Conservation (phyloP, 1,284 basidiomycete species). For the Salmacisia buchloeana region DNA sequence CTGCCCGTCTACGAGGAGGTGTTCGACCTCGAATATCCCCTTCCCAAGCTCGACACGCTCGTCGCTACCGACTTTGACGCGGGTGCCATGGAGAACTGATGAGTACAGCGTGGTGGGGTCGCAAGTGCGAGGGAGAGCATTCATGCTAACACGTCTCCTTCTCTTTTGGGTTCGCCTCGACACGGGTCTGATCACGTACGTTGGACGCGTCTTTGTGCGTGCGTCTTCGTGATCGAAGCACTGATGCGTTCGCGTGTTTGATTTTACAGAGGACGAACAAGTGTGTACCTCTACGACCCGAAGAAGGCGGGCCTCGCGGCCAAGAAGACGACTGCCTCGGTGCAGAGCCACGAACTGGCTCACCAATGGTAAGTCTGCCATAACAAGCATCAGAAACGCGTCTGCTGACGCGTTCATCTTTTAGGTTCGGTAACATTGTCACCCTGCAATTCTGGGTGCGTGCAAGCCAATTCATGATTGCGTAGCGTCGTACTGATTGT, state of each 20-base stretch:
- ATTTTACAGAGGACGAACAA: slow-evolving; percentile 82
- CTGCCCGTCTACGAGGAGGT: slow-evolving; percentile 85
- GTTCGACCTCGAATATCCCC: slow-evolving; percentile 81
- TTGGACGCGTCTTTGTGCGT: background rate
- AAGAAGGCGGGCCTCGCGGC: slow-evolving; percentile 68
- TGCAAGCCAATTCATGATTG: too few relatives aligned
- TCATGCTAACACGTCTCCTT: background rate
- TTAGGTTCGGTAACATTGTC: slow-evolving; percentile 74
- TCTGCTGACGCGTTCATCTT: slow-evolving; percentile 53
- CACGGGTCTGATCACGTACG: background rate
- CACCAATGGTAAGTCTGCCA: slow-evolving; percentile 49
- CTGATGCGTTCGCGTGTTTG: too few relatives aligned
- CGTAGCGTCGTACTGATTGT: background rate
- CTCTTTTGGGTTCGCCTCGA: background rate
- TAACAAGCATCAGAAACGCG: slow-evolving; percentile 48
- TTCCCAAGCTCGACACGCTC: slow-evolving; percentile 64
- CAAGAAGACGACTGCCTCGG: slow-evolving; percentile 72
- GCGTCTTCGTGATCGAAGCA: slow-evolving; percentile 56
- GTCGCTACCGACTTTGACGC: slow-evolving; percentile 70
- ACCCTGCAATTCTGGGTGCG: slow-evolving; percentile 93
- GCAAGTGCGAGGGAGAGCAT: too few relatives aligned
- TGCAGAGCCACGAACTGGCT: slow-evolving; percentile 70
- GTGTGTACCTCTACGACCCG: slow-evolving; percentile 74
- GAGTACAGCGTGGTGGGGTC: too few relatives aligned
- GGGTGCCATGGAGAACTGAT: slow-evolving; percentile 88